Evolutionary conservation across 306 rosid species (phyloP).

Genomic region (Vigna radiata): DNA sequence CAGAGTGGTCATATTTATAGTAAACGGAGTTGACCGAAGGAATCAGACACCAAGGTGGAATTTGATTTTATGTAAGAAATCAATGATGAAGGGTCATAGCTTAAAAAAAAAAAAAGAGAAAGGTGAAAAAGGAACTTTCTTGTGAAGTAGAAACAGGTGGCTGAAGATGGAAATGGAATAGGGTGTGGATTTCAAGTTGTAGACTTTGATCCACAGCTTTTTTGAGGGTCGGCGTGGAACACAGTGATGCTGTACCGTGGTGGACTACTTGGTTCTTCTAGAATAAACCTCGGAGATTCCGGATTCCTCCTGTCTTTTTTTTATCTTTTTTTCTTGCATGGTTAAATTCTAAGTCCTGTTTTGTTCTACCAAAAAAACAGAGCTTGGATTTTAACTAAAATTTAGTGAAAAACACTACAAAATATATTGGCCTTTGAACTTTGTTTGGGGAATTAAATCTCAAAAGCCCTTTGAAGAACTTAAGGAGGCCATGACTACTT

Average conservation of each 20-base stretch:
- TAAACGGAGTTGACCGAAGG: constrained; percentile 46
- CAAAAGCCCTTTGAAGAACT: too few relatives aligned
- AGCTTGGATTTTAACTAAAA: background rate
- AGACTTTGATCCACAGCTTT: background rate
- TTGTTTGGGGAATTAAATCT: too few relatives aligned
- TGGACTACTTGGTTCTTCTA: constrained; percentile 1
- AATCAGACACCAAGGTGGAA: constrained; percentile 17
- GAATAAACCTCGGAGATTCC: constrained; percentile 46
- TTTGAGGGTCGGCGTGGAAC: constrained; percentile 9
- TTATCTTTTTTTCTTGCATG: background rate
- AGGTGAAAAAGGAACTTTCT: background rate
- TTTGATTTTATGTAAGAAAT: background rate
- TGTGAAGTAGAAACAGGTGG: constrained; percentile 32
- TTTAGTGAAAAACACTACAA: too few relatives aligned
- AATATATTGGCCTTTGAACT: too few relatives aligned
- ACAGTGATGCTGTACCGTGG: background rate
- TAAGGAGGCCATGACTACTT: too few relatives aligned
- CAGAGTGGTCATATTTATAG: constrained; percentile 38
- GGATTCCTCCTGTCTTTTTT: background rate
- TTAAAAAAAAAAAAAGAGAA: background rate
- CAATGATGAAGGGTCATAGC: background rate
- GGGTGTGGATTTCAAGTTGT: background rate
- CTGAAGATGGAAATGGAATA: constrained; percentile 9
- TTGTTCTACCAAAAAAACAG: background rate
- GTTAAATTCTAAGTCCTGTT: background rate